A percentile compares a stretch with the other conserved stretches of the same genome.
These are phyloP conservation scores for Xylaria hypoxylon DNA, from an alignment of 2,329 filamentous ascomycete species.

Conservation along the genomic window DNA sequence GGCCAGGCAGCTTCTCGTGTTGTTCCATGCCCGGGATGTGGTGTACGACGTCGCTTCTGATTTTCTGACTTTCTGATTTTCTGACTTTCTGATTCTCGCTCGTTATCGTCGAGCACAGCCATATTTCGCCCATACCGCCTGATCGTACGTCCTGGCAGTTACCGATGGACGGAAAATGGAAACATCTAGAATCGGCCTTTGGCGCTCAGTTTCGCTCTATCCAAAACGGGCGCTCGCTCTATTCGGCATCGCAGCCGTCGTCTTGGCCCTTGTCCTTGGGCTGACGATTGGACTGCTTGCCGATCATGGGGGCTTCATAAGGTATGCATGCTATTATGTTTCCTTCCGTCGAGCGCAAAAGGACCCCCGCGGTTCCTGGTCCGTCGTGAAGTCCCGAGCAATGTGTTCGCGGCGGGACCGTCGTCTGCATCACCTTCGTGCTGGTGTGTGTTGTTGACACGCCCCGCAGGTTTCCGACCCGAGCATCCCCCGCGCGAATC, in stretches of 20 bases:
- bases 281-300: constrained; percentile 4
- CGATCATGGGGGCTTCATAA: background rate
- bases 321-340: background rate
- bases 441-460: no score
- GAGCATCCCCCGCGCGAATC: constrained; percentile 50
- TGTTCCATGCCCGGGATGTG: background rate
- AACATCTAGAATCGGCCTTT: background rate
- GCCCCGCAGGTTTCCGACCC: constrained; percentile 24
- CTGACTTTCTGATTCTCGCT: background rate
- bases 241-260: background rate
- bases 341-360: no score
- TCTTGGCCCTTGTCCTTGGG: constrained; percentile 4
- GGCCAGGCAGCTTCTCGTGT: background rate
- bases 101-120: no score
- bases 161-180: constrained; percentile 18
- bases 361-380: no score
- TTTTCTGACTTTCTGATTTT: background rate
- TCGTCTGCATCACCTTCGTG: no score
- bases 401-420: no score
- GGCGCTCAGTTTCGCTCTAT: background rate
- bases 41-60: background rate
- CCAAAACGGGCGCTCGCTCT: background rate
- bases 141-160: background rate
- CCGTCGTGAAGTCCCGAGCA: no score
- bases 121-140: no score